Evolutionary conservation across 2,329 filamentous ascomycete genomes (phyloP), one percentile per base, ranked within the genome.

Genomic region (Calonectria multiphialidica): DNA sequence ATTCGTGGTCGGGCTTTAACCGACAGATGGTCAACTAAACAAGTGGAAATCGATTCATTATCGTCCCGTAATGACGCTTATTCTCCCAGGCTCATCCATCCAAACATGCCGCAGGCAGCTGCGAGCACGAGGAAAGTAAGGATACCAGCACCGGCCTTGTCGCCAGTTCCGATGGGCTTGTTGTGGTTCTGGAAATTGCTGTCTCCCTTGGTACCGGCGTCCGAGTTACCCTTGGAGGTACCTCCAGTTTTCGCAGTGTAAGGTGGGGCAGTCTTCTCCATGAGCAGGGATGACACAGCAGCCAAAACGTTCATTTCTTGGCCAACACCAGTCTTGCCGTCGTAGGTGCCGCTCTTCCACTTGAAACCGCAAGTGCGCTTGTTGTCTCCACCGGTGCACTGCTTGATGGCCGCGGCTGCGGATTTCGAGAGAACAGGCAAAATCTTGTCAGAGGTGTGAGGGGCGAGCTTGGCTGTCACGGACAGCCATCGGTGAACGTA

Each of bases 231-330:
- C 74, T 81, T 78, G 53, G 86, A 88, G 1, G 86, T 91, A 66
- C 90, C 91, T 63, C 90, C 90, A 2, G 84, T 86, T 12, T 81
- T 74, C 2, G 85, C 85, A 0, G 88, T 89, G 18, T 87, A 81
- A 0, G 88, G 87, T 2, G 81, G 74, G 25, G 84, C 81, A 2
- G 84, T 83, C 5, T 81, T 74, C 33, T 82, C 79, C 53, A 90
- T 84, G 53, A 92, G 82, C 5, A 89, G 87, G 1, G 87, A 87
- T 6, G 87, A 87, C 21, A 92, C 86, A 4, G 91, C 87, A 30
- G 88, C 87, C 16, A 92, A 82, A 0, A 88, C 90, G 66, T 88
- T 88, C 86, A 93, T 90, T 77, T 90, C 86, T 80, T 93, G 89
- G 10, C 91, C 90, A 64, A 90, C 88, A 37, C 90, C 89, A 5